These are phyloP conservation scores for Lipomyces chichibuensis DNA, from an alignment of 805 yeast genomes.

Conservation along the genomic window DNA sequence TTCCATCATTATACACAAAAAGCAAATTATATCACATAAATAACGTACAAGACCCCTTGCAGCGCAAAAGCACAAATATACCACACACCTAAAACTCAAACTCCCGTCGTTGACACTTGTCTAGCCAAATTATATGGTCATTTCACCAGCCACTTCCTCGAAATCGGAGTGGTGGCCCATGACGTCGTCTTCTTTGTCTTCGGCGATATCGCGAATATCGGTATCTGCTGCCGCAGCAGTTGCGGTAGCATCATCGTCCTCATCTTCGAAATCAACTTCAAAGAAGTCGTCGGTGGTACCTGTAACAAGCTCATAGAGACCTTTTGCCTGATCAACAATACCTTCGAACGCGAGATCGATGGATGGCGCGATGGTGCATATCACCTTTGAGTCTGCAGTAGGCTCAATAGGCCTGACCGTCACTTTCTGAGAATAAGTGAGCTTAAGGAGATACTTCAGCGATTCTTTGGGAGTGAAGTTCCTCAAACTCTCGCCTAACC, in stretches of 20 bases:
- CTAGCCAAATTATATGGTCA: slow-evolving; percentile 25
- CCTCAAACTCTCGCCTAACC: slow-evolving; percentile 81
- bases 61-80: background rate
- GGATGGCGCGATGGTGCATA: slow-evolving; percentile 65
- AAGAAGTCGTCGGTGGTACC: slow-evolving; percentile 96
- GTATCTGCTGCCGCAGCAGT: slow-evolving; percentile 22
- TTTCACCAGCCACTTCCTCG: slow-evolving; percentile 35
- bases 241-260: slow-evolving; percentile 57
- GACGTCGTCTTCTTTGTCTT: slow-evolving; percentile 7
- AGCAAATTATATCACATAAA: background rate
- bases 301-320: slow-evolving; percentile 73
- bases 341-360: slow-evolving; percentile 92
- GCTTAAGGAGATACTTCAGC: slow-evolving; percentile 31
- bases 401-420: slow-evolving; percentile 32
- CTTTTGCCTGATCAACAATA: slow-evolving; percentile 75
- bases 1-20: background rate
- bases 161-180: slow-evolving; percentile 17
- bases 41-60: background rate
- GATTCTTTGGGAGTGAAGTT: slow-evolving; percentile 71
- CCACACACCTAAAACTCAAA: background rate
- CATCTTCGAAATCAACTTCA: slow-evolving; percentile 95
- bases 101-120: background rate
- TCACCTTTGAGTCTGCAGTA: slow-evolving; percentile 42
- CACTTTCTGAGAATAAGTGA: slow-evolving; percentile 28
- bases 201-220: slow-evolving; percentile 9